phyloP scores from a whole-genome alignment of 1,284 basidiomycete genomes.

The Laetiporus sulphureus region DNA sequence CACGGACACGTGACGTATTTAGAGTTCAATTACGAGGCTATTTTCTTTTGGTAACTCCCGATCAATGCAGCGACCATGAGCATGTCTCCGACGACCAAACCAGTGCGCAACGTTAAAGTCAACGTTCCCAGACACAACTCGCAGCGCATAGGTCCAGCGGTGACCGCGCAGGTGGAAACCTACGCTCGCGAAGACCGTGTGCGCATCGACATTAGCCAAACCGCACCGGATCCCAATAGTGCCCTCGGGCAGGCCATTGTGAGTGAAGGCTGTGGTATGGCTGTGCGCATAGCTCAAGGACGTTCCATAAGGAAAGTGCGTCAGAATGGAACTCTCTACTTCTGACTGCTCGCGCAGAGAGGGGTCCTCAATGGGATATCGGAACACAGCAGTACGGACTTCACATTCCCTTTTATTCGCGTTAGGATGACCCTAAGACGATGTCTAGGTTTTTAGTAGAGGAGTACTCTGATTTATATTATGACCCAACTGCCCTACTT shows the following conservation, averaged over 20 bases:
- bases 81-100: conserved; percentile 52
- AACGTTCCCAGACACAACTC: conserved; percentile 71
- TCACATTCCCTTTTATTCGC: conserved; percentile 2
- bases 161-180: conserved; percentile 49
- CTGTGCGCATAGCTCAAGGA: too few relatives aligned
- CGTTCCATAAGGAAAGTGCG: conserved; percentile 53
- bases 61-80: background rate
- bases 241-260: conserved; percentile 55
- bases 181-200: conserved; percentile 43
- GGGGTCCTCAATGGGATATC: conserved; percentile 81
- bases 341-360: conserved; percentile 66
- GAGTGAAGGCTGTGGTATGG: too few relatives aligned
- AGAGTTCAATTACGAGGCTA: background rate
- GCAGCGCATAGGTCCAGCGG: conserved; percentile 57
- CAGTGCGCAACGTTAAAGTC: conserved; percentile 46
- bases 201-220: conserved; percentile 52
- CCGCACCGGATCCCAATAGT: conserved; percentile 47
- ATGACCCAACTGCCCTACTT: conserved; percentile 47
- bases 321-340: conserved; percentile 81
- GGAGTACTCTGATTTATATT: conserved; percentile 58
- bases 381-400: conserved; percentile 68
- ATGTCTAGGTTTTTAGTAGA: conserved; percentile 46
- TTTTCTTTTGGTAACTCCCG: background rate
- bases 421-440: background rate
- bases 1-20: too few relatives aligned